Percentiles rank a stretch among this genome's conserved stretches.
These are phyloP conservation scores for Penicillium paxilli DNA, from an alignment of 495 filamentous ascomycete genomes.

Conservation along the genomic window DNA sequence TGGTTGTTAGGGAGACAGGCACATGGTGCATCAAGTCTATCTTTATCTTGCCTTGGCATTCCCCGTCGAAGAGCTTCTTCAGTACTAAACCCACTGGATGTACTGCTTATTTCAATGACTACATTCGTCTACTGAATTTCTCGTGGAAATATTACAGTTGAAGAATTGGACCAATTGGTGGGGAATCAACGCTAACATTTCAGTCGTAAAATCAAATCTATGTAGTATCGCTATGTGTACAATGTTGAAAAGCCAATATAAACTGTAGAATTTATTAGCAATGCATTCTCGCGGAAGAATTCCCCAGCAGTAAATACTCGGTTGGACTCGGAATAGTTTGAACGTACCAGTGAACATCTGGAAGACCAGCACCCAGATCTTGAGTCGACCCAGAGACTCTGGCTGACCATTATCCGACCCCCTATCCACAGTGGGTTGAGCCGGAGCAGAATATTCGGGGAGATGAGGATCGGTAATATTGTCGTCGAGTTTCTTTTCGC, in stretches of 20 bases:
- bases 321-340: not conserved
- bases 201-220: too few species aligned
- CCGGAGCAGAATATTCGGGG: slow-evolving; percentile 10
- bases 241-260: not conserved
- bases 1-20: not conserved
- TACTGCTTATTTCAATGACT: not conserved
- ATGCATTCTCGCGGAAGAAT: too few species aligned
- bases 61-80: too few species aligned
- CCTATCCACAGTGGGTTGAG: slow-evolving; percentile 7
- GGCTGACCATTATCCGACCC: not conserved
- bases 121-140: too few species aligned
- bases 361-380: not conserved
- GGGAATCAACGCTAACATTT: not conserved
- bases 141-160: too few species aligned
- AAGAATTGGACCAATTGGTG: too few species aligned
- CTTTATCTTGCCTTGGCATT: too few species aligned
- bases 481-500: slow-evolving; percentile 18
- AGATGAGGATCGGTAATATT: slow-evolving; percentile 15
- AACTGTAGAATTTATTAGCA: not conserved
- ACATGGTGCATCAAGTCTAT: not conserved
- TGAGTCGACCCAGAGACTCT: not conserved
- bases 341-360: not conserved
- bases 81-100: too few species aligned
- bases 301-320: not conserved
- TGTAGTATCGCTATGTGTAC: not conserved